phyloP scores from a whole-genome alignment of 164 flowering plant species.

The Magnolia sinica region DNA sequence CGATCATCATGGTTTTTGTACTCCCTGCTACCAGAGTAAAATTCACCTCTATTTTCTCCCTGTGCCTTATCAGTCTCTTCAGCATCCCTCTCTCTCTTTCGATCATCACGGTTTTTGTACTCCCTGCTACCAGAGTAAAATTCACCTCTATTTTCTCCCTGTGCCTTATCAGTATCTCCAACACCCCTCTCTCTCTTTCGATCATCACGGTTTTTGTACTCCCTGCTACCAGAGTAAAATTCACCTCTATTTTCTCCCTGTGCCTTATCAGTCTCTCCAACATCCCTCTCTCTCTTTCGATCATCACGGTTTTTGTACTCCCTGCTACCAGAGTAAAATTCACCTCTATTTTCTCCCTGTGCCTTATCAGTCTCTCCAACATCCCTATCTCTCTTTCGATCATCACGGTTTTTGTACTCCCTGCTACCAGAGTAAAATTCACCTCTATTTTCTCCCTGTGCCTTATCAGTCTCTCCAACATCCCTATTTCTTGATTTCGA shows the following conservation, averaged over 20 bases:
- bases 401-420: background rate
- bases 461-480: background rate
- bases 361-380: background rate
- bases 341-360: conserved; percentile 1
- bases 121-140: background rate
- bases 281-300: conserved; percentile 8
- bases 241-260: background rate
- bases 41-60: background rate
- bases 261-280: background rate
- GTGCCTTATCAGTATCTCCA: background rate
- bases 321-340: background rate
- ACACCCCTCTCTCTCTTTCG: conserved; percentile 6
- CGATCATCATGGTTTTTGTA: conserved; percentile 1
- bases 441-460: background rate
- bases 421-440: background rate
- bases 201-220: conserved; percentile 3
- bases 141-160: background rate
- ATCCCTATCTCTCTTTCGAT: no score
- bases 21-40: conserved; percentile 12
- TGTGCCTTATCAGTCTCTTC: background rate
- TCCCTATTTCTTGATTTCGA: conserved; percentile 20
- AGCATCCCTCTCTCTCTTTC: conserved; percentile 8
- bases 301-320: conserved; percentile 1
- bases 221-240: background rate
- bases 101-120: conserved; percentile 7